Evolutionary conservation across 2,329 filamentous ascomycete species (phyloP).

Genomic region (Diplocarpon rosae): DNA sequence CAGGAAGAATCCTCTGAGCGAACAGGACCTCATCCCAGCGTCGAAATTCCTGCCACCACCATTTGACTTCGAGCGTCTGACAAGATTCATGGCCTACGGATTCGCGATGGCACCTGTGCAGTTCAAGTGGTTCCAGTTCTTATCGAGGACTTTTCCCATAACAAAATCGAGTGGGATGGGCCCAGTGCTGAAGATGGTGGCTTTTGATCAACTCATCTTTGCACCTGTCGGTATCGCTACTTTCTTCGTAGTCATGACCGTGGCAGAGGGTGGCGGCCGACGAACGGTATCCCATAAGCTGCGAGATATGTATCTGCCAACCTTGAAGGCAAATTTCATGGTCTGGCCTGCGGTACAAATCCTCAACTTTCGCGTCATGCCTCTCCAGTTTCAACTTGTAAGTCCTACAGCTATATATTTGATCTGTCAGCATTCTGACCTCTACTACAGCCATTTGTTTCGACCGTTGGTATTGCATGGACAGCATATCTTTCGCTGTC

Average conservation of each 20-base stretch:
- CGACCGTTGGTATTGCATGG: conserved; percentile 92
- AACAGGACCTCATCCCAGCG: conserved; percentile 54
- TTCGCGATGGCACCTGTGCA: conserved; percentile 93
- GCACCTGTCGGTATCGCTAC: conserved; percentile 76
- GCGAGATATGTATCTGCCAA: conserved; percentile 84
- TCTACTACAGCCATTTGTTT: conserved; percentile 71
- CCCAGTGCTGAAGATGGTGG: conserved; percentile 81
- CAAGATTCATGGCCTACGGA: conserved; percentile 93
- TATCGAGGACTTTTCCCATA: conserved; percentile 74
- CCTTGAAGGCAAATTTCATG: conserved; percentile 89
- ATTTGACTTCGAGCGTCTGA: conserved; percentile 92
- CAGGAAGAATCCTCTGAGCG: conserved; percentile 60
- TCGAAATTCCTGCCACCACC: conserved; percentile 58
- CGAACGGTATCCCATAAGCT: conserved; percentile 75
- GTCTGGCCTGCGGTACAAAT: conserved; percentile 95
- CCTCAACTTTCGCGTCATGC: conserved; percentile 91
- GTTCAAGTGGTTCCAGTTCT: conserved; percentile 89
- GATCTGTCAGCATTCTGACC: conserved; percentile 3
- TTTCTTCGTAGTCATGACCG: conserved; percentile 95
- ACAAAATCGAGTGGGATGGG: conserved; percentile 62
- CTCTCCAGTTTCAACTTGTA: conserved; percentile 92
- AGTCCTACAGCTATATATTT: conserved; percentile 31
- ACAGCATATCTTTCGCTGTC: conserved; percentile 90
- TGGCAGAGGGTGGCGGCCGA: conserved; percentile 82
- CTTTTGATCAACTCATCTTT: conserved; percentile 86